Percentiles rank a stretch among this genome's conserved stretches.
These are phyloP conservation scores for Castanea crenata DNA, from an alignment of 306 rosid genomes.

Conservation along the genomic window DNA sequence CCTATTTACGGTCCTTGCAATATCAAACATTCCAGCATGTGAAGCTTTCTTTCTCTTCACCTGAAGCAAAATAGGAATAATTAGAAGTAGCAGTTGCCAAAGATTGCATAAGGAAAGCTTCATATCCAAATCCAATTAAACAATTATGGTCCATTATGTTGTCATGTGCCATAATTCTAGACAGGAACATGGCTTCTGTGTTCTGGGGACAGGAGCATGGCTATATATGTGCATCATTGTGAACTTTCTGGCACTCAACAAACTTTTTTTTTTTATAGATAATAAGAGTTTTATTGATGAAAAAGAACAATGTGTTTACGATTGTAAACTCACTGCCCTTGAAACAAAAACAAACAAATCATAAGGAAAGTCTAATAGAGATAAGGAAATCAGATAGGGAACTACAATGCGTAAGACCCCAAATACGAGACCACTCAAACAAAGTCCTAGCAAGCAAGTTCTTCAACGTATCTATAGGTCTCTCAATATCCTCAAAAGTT, in stretches of 20 bases:
- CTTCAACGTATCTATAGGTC: no score
- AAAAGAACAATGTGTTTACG: no score
- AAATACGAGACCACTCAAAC: no score
- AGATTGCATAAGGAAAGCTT: not conserved
- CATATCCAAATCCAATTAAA: not conserved
- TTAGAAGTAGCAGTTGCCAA: not conserved
- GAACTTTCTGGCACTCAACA: not conserved
- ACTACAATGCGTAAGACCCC: no score
- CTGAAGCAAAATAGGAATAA: conserved; percentile 35
- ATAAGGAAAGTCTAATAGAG: no score
- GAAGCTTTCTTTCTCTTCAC: conserved; percentile 94
- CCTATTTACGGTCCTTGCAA: conserved; percentile 89
- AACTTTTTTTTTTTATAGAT: no score
- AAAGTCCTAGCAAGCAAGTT: no score
- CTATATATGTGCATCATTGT: not conserved
- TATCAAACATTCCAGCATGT: conserved; percentile 93
- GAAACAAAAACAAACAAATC: no score
- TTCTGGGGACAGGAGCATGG: not conserved
- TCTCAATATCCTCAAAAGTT: no score
- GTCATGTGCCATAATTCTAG: not conserved
- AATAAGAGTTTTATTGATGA: no score
- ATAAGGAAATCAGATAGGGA: no score
- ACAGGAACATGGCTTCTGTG: not conserved
- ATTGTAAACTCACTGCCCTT: no score
- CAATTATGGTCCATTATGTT: not conserved